Evolutionary conservation across 768 basidiomycete genomes (phyloP).

Genomic region (Psilocybe tampanensis): DNA sequence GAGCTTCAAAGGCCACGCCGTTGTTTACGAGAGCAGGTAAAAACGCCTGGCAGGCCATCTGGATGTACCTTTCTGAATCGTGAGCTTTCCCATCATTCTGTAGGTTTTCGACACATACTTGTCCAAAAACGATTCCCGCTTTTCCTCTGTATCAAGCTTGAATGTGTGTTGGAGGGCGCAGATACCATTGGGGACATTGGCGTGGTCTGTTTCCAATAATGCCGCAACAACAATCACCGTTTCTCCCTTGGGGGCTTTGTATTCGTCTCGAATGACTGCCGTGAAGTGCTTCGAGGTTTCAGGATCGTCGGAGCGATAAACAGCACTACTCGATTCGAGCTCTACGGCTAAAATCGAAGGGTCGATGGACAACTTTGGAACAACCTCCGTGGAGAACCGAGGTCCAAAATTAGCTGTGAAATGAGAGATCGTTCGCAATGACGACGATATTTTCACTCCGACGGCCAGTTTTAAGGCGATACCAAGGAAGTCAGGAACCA

Average conservation of each 20-base stretch:
- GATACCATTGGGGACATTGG: slow-evolving; percentile 37
- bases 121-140: slow-evolving; percentile 48
- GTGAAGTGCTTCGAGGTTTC: slow-evolving; percentile 56
- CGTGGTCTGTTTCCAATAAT: slow-evolving; percentile 54
- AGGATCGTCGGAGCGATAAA: slow-evolving; percentile 42
- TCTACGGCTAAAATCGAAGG: slow-evolving; percentile 44
- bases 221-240: slow-evolving; percentile 52
- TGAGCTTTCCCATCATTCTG: background rate
- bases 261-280: slow-evolving; percentile 48
- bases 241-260: slow-evolving; percentile 40
- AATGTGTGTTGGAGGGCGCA: slow-evolving; percentile 52
- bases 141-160: slow-evolving; percentile 46
- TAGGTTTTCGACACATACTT: slow-evolving; percentile 32
- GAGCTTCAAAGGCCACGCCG: slow-evolving; percentile 64
- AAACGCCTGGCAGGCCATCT: slow-evolving; percentile 51
- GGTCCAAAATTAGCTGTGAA: slow-evolving; percentile 60
- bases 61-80: slow-evolving; percentile 42
- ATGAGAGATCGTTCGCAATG: slow-evolving; percentile 60
- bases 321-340: slow-evolving; percentile 50
- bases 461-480: slow-evolving; percentile 54
- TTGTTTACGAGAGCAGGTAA: slow-evolving; percentile 54
- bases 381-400: slow-evolving; percentile 51
- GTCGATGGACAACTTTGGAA: slow-evolving; percentile 51
- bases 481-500: slow-evolving; percentile 45
- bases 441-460: slow-evolving; percentile 59